phyloP scores from a whole-genome alignment of 768 basidiomycete genomes.

The Austroboletus festivus region DNA sequence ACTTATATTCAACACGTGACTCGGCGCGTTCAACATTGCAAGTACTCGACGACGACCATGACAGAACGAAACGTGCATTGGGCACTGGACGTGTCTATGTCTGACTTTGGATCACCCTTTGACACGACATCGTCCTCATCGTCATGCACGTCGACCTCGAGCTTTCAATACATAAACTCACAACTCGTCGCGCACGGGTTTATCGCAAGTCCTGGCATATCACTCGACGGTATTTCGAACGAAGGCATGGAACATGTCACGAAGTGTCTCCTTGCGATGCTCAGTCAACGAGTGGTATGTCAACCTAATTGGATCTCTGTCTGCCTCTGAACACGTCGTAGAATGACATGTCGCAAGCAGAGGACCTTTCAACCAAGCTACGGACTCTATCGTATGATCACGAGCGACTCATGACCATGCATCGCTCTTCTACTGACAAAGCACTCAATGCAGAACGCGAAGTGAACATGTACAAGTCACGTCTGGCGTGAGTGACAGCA shows the following conservation, averaged over 20 bases:
- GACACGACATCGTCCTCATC: conserved; percentile 42
- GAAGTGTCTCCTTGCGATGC: conserved; percentile 74
- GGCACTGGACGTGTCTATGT: conserved; percentile 45
- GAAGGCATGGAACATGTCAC: conserved; percentile 54
- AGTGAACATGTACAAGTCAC: conserved; percentile 67
- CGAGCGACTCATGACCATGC: conserved; percentile 67
- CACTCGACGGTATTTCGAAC: conserved; percentile 59
- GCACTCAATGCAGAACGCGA: conserved; percentile 78
- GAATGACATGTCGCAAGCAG: conserved; percentile 78
- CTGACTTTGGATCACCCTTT: conserved; percentile 41
- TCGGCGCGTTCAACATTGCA: conserved; percentile 24
- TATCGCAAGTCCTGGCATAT: conserved; percentile 57
- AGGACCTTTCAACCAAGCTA: conserved; percentile 70
- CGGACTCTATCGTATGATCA: conserved; percentile 79
- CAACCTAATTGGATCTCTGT: conserved; percentile 1
- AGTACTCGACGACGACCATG: not conserved
- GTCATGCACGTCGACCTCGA: conserved; percentile 51
- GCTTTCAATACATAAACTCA: conserved; percentile 74
- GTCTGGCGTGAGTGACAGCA: conserved; percentile 55
- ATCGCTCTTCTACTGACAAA: conserved; percentile 54
- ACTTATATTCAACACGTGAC: conserved; percentile 25
- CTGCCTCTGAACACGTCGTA: conserved; percentile 25
- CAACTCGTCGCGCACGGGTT: conserved; percentile 86
- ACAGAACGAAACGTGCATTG: conserved; percentile 42
- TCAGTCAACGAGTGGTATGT: conserved; percentile 75